Percentiles rank a stretch among this genome's conserved stretches.
Evolutionary conservation across 176 grass and related monocot species (phyloP).

Genomic region (Ampelocalamus luodianensis): DNA sequence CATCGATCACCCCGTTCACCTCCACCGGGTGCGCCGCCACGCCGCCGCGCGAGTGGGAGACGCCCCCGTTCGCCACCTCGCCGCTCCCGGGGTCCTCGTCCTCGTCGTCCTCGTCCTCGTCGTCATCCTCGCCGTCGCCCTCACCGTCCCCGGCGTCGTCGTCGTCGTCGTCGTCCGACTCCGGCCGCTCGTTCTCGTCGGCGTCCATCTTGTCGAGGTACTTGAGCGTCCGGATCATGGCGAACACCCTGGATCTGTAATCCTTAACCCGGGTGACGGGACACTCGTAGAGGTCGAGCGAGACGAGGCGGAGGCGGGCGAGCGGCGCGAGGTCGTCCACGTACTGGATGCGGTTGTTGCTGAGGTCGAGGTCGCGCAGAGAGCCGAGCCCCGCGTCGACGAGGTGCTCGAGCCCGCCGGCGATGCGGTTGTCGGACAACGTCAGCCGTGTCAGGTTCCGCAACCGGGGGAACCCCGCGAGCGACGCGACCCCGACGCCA

Average conservation of each 20-base stretch:
- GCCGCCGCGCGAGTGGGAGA: slow-evolving; percentile 27
- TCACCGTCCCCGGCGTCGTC: slow-evolving; percentile 72
- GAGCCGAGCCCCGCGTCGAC: slow-evolving; percentile 74
- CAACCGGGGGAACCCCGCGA: slow-evolving; percentile 80
- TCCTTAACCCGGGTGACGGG: slow-evolving; percentile 85
- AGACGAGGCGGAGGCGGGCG: slow-evolving; percentile 73
- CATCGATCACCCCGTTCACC: slow-evolving; percentile 68
- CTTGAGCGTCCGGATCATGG: slow-evolving; percentile 81
- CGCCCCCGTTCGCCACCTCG: slow-evolving; percentile 69
- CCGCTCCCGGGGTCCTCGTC: slow-evolving; percentile 85
- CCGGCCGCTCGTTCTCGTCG: slow-evolving; percentile 94
- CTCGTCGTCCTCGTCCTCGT: slow-evolving; percentile 63
- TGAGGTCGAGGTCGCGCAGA: slow-evolving; percentile 88
- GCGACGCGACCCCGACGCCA: slow-evolving; percentile 73
- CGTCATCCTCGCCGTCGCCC: slow-evolving; percentile 60
- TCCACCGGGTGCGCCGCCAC: slow-evolving; percentile 41
- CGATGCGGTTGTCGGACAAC: slow-evolving; percentile 95
- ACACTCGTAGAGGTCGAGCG: slow-evolving; percentile 94
- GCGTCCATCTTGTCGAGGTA: slow-evolving; percentile 95
- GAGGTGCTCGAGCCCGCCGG: slow-evolving; percentile 82
- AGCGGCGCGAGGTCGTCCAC: slow-evolving; percentile 83
- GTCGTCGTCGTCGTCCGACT: slow-evolving; percentile 91
- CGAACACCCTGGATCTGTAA: slow-evolving; percentile 88
- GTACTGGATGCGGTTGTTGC: slow-evolving; percentile 89
- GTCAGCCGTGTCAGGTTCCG: slow-evolving; percentile 80